These are phyloP conservation scores for Daldinia loculata DNA, from an alignment of 495 filamentous ascomycete genomes.

Conservation along the genomic window DNA sequence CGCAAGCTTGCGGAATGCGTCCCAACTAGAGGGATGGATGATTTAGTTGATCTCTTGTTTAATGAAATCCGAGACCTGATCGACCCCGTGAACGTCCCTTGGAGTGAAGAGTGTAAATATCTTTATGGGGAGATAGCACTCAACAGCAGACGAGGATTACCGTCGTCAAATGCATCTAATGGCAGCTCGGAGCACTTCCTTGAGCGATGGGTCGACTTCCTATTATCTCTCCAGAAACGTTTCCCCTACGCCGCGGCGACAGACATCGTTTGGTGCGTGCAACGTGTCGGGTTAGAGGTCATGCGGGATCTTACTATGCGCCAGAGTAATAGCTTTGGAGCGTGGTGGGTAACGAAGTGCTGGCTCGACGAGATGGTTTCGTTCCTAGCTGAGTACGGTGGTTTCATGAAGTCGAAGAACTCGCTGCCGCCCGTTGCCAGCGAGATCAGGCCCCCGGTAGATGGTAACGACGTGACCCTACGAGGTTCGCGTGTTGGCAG, in stretches of 20 bases:
- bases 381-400: slow-evolving; percentile 91
- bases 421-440: slow-evolving; percentile 15
- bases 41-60: slow-evolving; percentile 73
- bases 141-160: slow-evolving; percentile 48
- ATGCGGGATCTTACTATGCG: slow-evolving; percentile 83
- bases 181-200: slow-evolving; percentile 66
- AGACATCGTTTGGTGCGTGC: slow-evolving; percentile 74
- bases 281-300: slow-evolving; percentile 71
- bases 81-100: slow-evolving; percentile 64
- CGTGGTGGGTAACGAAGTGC: slow-evolving; percentile 98
- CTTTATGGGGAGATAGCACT: slow-evolving; percentile 62
- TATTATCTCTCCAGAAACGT: slow-evolving; percentile 73
- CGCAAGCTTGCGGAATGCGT: slow-evolving; percentile 69
- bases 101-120: slow-evolving; percentile 63
- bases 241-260: slow-evolving; percentile 76
- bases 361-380: slow-evolving; percentile 96
- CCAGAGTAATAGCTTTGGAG: slow-evolving; percentile 85
- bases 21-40: slow-evolving; percentile 70
- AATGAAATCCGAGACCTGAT: slow-evolving; percentile 78
- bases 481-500: slow-evolving; percentile 53
- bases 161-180: slow-evolving; percentile 33
- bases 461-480: slow-evolving; percentile 44
- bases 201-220: slow-evolving; percentile 85
- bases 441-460: slow-evolving; percentile 42
- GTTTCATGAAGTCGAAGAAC: slow-evolving; percentile 75